Conservation (phyloP, 2,329 filamentous ascomycete genomes). For the Diaporthe velutina region DNA sequence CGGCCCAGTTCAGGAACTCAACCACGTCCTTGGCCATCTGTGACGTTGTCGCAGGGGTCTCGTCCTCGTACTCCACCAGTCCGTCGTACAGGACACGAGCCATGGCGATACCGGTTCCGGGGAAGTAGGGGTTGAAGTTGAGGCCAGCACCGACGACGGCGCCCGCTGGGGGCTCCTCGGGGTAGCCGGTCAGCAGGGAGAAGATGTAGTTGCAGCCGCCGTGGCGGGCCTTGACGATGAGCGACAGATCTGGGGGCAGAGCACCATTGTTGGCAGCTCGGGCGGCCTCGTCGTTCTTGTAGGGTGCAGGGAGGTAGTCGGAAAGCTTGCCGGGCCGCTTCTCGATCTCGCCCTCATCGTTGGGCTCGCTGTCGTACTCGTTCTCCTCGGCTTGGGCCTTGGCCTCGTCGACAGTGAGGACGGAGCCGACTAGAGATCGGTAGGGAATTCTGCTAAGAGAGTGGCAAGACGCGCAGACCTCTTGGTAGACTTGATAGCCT, state of each 20-base stretch:
- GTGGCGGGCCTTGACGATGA: conserved; percentile 98
- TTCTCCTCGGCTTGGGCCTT: conserved; percentile 98
- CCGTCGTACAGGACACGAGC: conserved; percentile 98
- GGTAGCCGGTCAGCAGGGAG: conserved; percentile 95
- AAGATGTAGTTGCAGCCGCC: conserved; percentile 99
- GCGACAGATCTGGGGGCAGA: conserved; percentile 94
- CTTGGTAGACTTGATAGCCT: conserved; percentile 99
- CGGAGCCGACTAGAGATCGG: conserved; percentile 88
- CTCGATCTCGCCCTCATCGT: conserved; percentile 97
- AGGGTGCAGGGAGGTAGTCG: conserved; percentile 93
- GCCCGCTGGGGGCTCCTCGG: conserved; percentile 93
- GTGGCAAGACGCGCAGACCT: conserved; percentile 98
- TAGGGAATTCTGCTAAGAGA: conserved; percentile 95
- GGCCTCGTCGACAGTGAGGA: conserved; percentile 97
- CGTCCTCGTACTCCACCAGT: conserved; percentile 97
- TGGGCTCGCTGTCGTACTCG: conserved; percentile 98
- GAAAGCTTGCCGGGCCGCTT: conserved; percentile 99
- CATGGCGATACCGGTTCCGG: conserved; percentile 98
- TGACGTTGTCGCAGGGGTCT: conserved; percentile 91
- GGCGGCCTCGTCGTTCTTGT: conserved; percentile 99
- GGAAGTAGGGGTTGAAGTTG: conserved; percentile 99
- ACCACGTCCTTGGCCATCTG: conserved; percentile 99
- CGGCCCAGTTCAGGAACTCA: conserved; percentile 99
- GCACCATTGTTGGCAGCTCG: conserved; percentile 99
- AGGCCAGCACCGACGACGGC: conserved; percentile 87